Percentiles rank a stretch among this genome's conserved stretches.
These are phyloP conservation scores for Phaseolus coccineus DNA, from an alignment of 331 rosid genomes.

Conservation along the genomic window DNA sequence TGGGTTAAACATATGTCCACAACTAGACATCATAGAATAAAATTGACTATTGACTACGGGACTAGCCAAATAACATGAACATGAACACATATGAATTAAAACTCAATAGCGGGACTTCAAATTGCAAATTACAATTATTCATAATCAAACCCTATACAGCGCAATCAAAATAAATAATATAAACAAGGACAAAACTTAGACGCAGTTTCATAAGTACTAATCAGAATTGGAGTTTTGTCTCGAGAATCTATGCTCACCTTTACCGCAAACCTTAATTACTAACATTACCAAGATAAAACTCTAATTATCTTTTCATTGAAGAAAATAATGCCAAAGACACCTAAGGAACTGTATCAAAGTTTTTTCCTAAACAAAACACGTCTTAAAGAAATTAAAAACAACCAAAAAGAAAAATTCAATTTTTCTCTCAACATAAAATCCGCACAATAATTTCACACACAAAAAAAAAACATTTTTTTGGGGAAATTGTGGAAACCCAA, in stretches of 20 bases:
- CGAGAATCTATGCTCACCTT: background rate
- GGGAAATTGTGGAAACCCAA: constrained; percentile 9
- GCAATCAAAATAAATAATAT: constrained; percentile 2
- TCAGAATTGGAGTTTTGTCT: background rate
- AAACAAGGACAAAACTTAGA: background rate
- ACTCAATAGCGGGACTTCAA: background rate
- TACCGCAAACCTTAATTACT: background rate
- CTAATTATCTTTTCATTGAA: background rate
- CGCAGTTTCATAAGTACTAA: background rate
- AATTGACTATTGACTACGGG: background rate
- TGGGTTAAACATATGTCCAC: background rate
- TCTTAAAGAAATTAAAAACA: background rate
- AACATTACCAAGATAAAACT: background rate
- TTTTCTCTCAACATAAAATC: background rate
- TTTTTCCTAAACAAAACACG: background rate
- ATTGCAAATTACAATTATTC: constrained; percentile 4
- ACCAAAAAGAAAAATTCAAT: background rate
- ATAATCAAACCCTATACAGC: constrained; percentile 18
- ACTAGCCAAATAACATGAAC: constrained; percentile 15
- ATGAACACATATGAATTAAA: constrained; percentile 8
- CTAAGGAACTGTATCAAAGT: background rate
- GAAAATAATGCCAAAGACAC: background rate
- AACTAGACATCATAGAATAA: background rate
- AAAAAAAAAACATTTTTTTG: background rate
- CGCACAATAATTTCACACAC: background rate